These are phyloP conservation scores for Didymella glomerata DNA, from an alignment of 2,329 filamentous ascomycete species.

Conservation along the genomic window DNA sequence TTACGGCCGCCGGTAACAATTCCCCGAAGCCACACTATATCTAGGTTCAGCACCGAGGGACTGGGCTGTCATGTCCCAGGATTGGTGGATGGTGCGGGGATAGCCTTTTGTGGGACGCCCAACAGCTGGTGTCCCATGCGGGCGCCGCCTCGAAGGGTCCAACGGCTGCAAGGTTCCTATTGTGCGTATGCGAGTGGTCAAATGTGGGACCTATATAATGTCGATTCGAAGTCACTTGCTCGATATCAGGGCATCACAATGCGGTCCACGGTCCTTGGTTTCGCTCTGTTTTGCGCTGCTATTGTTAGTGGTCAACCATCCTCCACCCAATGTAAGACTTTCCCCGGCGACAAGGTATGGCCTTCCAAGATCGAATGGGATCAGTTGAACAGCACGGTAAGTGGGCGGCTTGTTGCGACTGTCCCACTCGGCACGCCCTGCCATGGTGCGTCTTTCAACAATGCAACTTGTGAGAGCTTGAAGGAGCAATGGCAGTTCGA, in stretches of 20 bases:
- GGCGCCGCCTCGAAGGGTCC: neutral
- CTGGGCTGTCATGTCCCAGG: neutral
- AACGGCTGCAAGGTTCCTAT: neutral
- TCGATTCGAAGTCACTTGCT: neutral
- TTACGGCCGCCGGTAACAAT: neutral
- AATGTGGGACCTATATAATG: neutral
- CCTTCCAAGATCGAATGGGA: conserved; percentile 29
- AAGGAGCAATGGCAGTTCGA: conserved; percentile 27
- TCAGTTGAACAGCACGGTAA: conserved; percentile 29
- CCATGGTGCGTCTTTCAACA: conserved; percentile 26
- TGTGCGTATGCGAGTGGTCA: neutral
- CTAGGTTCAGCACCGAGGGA: neutral
- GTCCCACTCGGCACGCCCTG: conserved; percentile 35
- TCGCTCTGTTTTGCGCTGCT: conserved; percentile 14
- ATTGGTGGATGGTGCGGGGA: conserved; percentile 1
- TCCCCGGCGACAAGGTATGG: conserved; percentile 37
- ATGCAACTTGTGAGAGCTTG: conserved; percentile 26
- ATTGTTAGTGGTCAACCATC: conserved; percentile 11
- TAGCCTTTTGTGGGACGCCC: neutral
- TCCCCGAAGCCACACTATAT: neutral
- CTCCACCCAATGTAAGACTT: conserved; percentile 28
- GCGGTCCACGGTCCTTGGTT: neutral
- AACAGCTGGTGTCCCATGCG: neutral
- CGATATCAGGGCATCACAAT: neutral
- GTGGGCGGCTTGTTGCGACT: conserved; percentile 30